Conservation (phyloP, 257 asterid genomes). For the Solanum dulcamara region DNA sequence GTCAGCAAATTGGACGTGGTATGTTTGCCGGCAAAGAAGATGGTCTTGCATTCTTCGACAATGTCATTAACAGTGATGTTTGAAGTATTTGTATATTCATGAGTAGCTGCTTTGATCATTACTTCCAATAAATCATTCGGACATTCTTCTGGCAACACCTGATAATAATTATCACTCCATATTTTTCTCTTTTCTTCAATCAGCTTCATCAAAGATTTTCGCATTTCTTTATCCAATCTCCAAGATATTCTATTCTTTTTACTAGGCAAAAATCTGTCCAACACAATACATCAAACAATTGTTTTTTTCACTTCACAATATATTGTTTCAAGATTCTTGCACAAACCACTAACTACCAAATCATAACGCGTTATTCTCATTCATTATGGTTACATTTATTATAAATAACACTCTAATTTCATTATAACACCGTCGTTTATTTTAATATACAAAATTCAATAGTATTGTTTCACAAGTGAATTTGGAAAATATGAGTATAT, state of each 20-base stretch:
- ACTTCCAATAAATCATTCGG: conserved; percentile 76
- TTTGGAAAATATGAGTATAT: no score
- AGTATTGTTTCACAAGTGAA: no score
- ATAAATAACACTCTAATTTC: not conserved
- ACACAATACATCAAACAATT: not conserved
- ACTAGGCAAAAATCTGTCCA: conserved; percentile 54
- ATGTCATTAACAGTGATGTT: conserved; percentile 33
- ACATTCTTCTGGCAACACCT: conserved; percentile 57
- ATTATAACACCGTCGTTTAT: no score
- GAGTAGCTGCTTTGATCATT: conserved; percentile 66
- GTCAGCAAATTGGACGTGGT: conserved; percentile 70
- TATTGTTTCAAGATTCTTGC: not conserved
- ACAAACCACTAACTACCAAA: not conserved
- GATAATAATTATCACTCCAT: no score
- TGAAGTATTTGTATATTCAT: conserved; percentile 32
- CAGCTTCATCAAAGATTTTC: conserved; percentile 53
- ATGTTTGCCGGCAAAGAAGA: conserved; percentile 81
- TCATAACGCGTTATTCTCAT: not conserved
- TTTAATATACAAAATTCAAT: no score
- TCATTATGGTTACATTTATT: not conserved
- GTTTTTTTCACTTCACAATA: not conserved
- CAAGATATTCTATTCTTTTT: conserved; percentile 68
- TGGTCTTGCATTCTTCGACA: conserved; percentile 76
- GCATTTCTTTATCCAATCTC: conserved; percentile 46
- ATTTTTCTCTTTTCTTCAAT: conserved; percentile 50